A percentile compares a stretch with the other conserved stretches of the same genome.
phyloP scores from a whole-genome alignment of 2,329 filamentous ascomycete species.

The Exophiala viscosa region DNA sequence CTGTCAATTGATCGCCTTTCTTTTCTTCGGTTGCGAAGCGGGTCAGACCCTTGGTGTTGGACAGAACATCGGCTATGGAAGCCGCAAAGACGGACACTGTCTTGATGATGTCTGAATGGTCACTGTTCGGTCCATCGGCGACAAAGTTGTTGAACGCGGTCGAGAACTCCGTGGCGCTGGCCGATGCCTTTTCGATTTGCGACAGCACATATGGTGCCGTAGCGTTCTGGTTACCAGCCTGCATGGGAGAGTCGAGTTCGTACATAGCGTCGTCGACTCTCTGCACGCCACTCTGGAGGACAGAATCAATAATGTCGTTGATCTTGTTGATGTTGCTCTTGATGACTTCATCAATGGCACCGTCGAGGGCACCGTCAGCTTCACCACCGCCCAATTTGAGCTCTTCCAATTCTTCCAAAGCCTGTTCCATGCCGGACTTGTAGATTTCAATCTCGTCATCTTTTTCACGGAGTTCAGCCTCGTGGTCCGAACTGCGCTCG shows the following conservation, averaged over 20 bases:
- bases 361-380: slow-evolving; percentile 76
- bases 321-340: slow-evolving; percentile 86
- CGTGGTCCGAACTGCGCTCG: slow-evolving; percentile 80
- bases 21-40: slow-evolving; percentile 93
- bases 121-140: slow-evolving; percentile 87
- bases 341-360: slow-evolving; percentile 85
- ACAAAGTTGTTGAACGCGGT: slow-evolving; percentile 99
- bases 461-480: slow-evolving; percentile 82
- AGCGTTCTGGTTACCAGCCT: slow-evolving; percentile 96
- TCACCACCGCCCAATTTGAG: slow-evolving; percentile 68
- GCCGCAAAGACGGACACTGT: slow-evolving; percentile 87
- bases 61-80: slow-evolving; percentile 84
- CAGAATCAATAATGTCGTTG: slow-evolving; percentile 95
- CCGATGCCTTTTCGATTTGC: slow-evolving; percentile 93
- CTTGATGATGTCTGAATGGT: slow-evolving; percentile 86
- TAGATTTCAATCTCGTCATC: slow-evolving; percentile 98
- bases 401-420: slow-evolving; percentile 86
- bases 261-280: slow-evolving; percentile 95
- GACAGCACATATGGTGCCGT: slow-evolving; percentile 92
- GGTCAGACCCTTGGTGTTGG: slow-evolving; percentile 92
- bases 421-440: slow-evolving; percentile 97
- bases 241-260: slow-evolving; percentile 95
- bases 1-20: slow-evolving; percentile 81
- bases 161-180: slow-evolving; percentile 93
- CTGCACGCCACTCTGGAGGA: slow-evolving; percentile 86